Evolutionary conservation across 2,329 filamentous ascomycete species (phyloP), one percentile per base, ranked within the genome.

Genomic region (Colletotrichum phormii): DNA sequence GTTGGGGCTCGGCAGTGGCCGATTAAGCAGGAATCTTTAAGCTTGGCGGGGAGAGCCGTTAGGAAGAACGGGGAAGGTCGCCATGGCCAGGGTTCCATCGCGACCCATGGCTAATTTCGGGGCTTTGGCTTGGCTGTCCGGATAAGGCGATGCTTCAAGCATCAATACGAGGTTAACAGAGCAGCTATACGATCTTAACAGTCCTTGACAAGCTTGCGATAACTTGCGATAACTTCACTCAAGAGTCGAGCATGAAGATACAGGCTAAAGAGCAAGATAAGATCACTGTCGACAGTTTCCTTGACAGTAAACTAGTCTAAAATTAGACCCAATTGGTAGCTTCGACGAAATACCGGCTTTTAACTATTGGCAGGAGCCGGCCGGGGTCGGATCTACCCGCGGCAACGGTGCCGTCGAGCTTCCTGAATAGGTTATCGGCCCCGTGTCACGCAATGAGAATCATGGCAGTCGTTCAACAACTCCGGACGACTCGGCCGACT

Each of bases 351-450:
- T 29, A 31, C 55, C 55, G 55, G 31, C 15, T 22, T 37, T 35
- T 18, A 49, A 51, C 26, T 33, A 29, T 18, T 7, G 15, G 46
- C 29, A 37, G 55, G 49, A 60, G n/a, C 49, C 68, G 54, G 63
- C 68, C 63, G 46, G 68, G 68, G 68, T 71, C 68, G 68, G 63
- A 66, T 62, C 68, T 71, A 71, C 26, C 68, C 68, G 57, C 37
- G 29, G 24, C 63, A 67, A 49, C 57, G 46, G 35, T 49, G 49
- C 67, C 49, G 49, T 70, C 55, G 68, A 71, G 68, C 68, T 71
- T 61, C 68, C 68, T 51, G 49, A 71, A 67, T 33, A 49, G 68
- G 68, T n/a, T 33, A 66, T 55, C 22, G 24, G 29, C 15, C 67
- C 68, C 63, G 68, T 66, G 68, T 71, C 68, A 66, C 63, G 68